Conservation (phyloP, 371 early-diverging fungal genomes). For the Batkoa obscura region DNA sequence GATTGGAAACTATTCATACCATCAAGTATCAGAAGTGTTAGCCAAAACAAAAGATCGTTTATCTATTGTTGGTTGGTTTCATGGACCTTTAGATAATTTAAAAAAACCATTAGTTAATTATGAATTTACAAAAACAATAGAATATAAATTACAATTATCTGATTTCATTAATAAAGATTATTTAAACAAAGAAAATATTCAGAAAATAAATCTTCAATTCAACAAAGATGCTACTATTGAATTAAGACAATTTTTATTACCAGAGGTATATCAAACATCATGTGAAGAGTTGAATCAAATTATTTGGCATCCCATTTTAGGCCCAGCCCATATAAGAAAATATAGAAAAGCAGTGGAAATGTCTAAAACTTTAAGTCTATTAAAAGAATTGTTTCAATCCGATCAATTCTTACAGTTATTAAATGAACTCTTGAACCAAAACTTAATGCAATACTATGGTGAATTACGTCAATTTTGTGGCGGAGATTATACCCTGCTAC, state of each 20-base stretch:
- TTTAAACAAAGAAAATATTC: slow-evolving; percentile 10
- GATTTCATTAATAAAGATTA: slow-evolving; percentile 9
- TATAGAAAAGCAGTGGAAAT: slow-evolving; percentile 3
- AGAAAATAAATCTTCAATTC: slow-evolving; percentile 19
- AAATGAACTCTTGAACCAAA: slow-evolving; percentile 16
- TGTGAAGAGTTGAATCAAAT: slow-evolving; percentile 9
- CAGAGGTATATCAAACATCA: slow-evolving; percentile 15
- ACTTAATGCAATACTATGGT: slow-evolving; percentile 7
- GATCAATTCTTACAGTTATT: slow-evolving; percentile 15
- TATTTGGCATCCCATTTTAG: slow-evolving; percentile 11
- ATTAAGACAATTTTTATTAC: slow-evolving; percentile 20
- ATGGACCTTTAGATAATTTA: slow-evolving; percentile 22
- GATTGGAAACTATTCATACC: slow-evolving; percentile 32
- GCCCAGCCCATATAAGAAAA: slow-evolving; percentile 20
- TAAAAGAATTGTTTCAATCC: slow-evolving; percentile 18
- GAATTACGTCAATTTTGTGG: slow-evolving; percentile 26
- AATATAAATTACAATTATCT: slow-evolving; percentile 25
- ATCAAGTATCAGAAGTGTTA: slow-evolving; percentile 38
- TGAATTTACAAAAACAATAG: not conserved
- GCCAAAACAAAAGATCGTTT: slow-evolving; percentile 18
- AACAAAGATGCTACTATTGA: slow-evolving; percentile 26
- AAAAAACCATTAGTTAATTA: not conserved
- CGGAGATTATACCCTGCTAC: slow-evolving; percentile 32
- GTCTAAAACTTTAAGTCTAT: slow-evolving; percentile 1
- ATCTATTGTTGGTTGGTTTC: slow-evolving; percentile 49